Evolutionary conservation across 1,284 basidiomycete genomes (phyloP), one percentile per base, ranked within the genome.

Genomic region (Ganoderma boninense): DNA sequence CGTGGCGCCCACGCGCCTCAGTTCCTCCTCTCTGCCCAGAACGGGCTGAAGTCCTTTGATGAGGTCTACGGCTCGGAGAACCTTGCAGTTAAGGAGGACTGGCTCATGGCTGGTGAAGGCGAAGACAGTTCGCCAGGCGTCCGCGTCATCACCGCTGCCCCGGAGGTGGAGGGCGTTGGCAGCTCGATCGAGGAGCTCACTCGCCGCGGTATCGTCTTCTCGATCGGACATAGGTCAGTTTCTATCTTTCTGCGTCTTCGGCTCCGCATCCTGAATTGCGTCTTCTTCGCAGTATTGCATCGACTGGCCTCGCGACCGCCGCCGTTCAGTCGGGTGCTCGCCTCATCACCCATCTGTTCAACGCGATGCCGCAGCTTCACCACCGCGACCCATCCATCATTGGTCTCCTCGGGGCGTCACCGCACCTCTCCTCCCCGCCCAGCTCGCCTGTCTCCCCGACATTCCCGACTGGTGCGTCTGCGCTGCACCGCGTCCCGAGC

Each of bases 281-380:
- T 2, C 43, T 14, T 11, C 13, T 52, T 52, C 23, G 10, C 70
- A 92, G 92, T 73, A 87, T 89, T 70, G 90, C 90, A 52, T 86
- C 87, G 26, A 90, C 91, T 2, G 89, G 90, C 29, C 84, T 90
- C 65, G 93, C 94, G 4, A 89, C 89, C 5, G 84, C 83, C 1
- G 93, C 94, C 2, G 87, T 94, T 6, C 82, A 87, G 54, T 84
- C 85, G 66, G 94, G 95, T 40, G 94, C 95, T 5, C 86, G 90
- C 8, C 89, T 96, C 74, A 95, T 97, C 76, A 97, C 96, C 0
- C 96, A 97, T 80, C 85, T 97, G 26, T 97, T 96, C 89, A 97
- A 97, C 77, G 95, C 95, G 6, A 96, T 96, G 95, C 93, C 94
- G 4, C 92, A 92, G 76, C 82, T 96, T 66, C 94, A 95, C 79